These are phyloP conservation scores for Hysterangium stoloniferum DNA, from an alignment of 768 basidiomycete species.

Conservation along the genomic window DNA sequence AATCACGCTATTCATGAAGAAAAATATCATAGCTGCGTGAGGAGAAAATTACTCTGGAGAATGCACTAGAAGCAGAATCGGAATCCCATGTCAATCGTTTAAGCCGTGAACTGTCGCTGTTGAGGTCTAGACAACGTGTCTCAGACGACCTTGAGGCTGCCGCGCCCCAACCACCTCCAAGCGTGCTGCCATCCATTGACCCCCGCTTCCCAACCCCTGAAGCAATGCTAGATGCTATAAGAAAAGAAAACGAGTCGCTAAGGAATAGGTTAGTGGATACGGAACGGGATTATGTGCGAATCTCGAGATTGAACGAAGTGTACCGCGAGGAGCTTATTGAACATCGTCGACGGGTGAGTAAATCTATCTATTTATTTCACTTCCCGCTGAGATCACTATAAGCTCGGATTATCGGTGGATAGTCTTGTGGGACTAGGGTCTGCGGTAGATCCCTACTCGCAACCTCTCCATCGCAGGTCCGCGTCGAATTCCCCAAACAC, in stretches of 20 bases:
- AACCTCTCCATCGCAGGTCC: constrained; percentile 58
- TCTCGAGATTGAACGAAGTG: constrained; percentile 69
- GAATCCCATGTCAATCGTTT: constrained; percentile 77
- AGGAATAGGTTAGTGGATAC: constrained; percentile 59
- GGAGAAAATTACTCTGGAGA: constrained; percentile 80
- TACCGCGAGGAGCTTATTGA: constrained; percentile 82
- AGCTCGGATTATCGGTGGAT: constrained; percentile 75
- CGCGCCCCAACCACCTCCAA: constrained; percentile 8
- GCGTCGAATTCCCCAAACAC: constrained; percentile 30
- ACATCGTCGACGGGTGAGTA: constrained; percentile 63
- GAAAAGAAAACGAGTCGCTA: constrained; percentile 72
- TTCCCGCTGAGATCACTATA: constrained; percentile 6
- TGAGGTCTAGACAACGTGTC: constrained; percentile 49
- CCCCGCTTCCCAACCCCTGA: constrained; percentile 37
- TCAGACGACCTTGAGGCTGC: constrained; percentile 2
- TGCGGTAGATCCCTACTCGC: constrained; percentile 58
- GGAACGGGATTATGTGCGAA: constrained; percentile 69
- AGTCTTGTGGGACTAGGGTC: constrained; percentile 62
- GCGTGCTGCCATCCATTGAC: constrained; percentile 18
- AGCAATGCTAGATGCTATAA: constrained; percentile 66
- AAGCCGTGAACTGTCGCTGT: constrained; percentile 57
- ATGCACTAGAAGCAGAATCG: constrained; percentile 76
- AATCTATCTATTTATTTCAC: background rate
- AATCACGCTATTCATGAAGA: constrained; percentile 1
- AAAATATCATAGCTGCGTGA: constrained; percentile 59